A percentile compares a stretch with the other conserved stretches of the same genome.
These are phyloP conservation scores for Yamadazyma diospyri DNA, from an alignment of 1,139 yeast genomes.

Conservation along the genomic window DNA sequence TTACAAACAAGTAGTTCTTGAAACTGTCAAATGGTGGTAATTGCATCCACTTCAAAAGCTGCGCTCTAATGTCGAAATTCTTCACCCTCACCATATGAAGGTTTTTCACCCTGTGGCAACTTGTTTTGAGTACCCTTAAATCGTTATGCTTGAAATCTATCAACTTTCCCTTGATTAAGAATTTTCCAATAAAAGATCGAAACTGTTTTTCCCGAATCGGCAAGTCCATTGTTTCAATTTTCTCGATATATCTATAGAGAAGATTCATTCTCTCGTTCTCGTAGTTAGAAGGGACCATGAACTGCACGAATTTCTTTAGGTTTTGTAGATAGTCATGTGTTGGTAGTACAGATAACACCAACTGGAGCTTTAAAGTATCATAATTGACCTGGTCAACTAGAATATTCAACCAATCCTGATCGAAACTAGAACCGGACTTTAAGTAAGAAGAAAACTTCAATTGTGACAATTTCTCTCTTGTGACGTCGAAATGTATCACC, in stretches of 20 bases:
- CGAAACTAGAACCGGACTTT: conserved; percentile 19
- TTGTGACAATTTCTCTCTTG: conserved; percentile 3
- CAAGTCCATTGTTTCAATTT: background rate
- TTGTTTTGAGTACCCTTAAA: conserved; percentile 25
- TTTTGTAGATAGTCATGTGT: background rate
- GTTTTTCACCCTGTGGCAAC: conserved; percentile 1
- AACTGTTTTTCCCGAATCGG: background rate
- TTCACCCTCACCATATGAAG: conserved; percentile 13
- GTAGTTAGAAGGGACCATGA: background rate
- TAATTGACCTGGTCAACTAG: conserved; percentile 21
- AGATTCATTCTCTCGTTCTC: background rate
- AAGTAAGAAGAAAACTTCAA: conserved; percentile 14
- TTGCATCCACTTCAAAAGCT: conserved; percentile 40
- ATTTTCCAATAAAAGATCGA: conserved; percentile 10
- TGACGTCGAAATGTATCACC: background rate
- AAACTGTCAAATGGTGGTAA: conserved; percentile 35
- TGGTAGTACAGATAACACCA: conserved; percentile 16
- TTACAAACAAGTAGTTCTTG: conserved; percentile 18
- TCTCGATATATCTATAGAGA: background rate
- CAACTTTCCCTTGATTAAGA: conserved; percentile 25
- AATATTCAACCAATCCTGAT: conserved; percentile 14
- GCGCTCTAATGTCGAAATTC: conserved; percentile 21
- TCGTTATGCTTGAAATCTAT: conserved; percentile 37
- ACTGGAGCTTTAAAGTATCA: conserved; percentile 17
- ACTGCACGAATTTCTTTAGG: background rate